Base-by-base conservation (phyloP, 2,329 filamentous ascomycete species). In the Rasamsonia emersonii region DNA sequence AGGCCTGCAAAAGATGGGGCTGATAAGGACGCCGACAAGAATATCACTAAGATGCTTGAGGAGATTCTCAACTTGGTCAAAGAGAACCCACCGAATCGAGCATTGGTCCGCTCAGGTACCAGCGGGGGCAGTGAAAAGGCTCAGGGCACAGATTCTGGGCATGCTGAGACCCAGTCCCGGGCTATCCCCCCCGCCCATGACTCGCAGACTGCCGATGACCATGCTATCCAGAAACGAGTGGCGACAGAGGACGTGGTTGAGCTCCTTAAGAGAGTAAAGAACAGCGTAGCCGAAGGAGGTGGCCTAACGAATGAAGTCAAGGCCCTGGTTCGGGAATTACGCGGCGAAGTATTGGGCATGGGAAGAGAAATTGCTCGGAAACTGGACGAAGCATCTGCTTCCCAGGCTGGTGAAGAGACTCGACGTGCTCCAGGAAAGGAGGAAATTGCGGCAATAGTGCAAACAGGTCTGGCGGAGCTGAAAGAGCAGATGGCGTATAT, bases 331-430 rank as follows among this genome's bases (percentile, higher is more conserved):
- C 79, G 86, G 15, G 88, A 95, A 50, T 70, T 96, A 20, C 79
- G 89, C 14, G 88, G 86, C 3, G 89, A 96, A 53, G 86, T 96
- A 6, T 70, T 95, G 4, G 88, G 86, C 3, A 95, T 95, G 88
- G 89, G 89, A 3, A 74, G 89, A 35, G 86, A 95, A 44, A 76
- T 96, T 28, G 86, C 82, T 24, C 80, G 85, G 35, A 82, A 86
- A 44, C 71, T 96, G 5, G 58, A 63, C 33, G 77, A 86, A 40
- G 71, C 77, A 7, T 67, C 70, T 30, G 50, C 57, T 9, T 56
- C 64, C 16, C 64, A 63, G 21, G 55, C 62, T 1, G 48, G 56
- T n/a, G 49, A 57, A 33, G 59, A 59, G 42, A 71, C 71, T 34
- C 62, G 67, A 1, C 56, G 50, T 21, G 50, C 50, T 9, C 68